Percentiles rank a stretch among this genome's conserved stretches.
phyloP scores from a whole-genome alignment of 371 early-diverging fungal genomes.

The Saksenaea oblongispora region DNA sequence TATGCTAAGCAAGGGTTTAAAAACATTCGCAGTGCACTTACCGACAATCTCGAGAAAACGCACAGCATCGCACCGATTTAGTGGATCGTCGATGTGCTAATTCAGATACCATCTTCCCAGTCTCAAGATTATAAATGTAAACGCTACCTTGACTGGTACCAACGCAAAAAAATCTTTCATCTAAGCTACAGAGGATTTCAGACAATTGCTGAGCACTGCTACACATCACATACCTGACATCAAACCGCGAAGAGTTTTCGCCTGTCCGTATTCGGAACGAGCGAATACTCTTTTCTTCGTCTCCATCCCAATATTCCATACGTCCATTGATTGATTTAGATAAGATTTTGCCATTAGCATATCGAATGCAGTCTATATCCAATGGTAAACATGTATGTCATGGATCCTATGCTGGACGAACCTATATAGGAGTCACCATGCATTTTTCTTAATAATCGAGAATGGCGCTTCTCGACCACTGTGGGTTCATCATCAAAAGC shows the following conservation, averaged over 20 bases:
- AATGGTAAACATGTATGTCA: not conserved
- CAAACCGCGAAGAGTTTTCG: constrained; percentile 48
- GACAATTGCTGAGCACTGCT: not conserved
- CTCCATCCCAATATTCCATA: constrained; percentile 73
- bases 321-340: constrained; percentile 77
- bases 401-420: not conserved
- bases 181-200: constrained; percentile 39
- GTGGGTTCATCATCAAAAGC: constrained; percentile 30
- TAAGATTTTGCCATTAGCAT: constrained; percentile 64
- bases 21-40: constrained; percentile 23
- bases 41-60: constrained; percentile 78
- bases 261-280: constrained; percentile 41
- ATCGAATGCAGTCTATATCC: constrained; percentile 64
- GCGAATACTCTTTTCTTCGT: constrained; percentile 36
- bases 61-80: constrained; percentile 76
- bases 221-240: constrained; percentile 29
- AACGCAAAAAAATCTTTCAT: constrained; percentile 71
- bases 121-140: constrained; percentile 68
- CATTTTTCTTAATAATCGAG: constrained; percentile 36
- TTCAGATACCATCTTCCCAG: constrained; percentile 63
- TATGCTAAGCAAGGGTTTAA: not conserved
- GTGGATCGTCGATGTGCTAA: constrained; percentile 79
- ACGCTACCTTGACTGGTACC: constrained; percentile 74
- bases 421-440: constrained; percentile 47
- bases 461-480: constrained; percentile 31